phyloP scores from a whole-genome alignment of 2,329 filamentous ascomycete species.

The Hypoxylon rubiginosum region DNA sequence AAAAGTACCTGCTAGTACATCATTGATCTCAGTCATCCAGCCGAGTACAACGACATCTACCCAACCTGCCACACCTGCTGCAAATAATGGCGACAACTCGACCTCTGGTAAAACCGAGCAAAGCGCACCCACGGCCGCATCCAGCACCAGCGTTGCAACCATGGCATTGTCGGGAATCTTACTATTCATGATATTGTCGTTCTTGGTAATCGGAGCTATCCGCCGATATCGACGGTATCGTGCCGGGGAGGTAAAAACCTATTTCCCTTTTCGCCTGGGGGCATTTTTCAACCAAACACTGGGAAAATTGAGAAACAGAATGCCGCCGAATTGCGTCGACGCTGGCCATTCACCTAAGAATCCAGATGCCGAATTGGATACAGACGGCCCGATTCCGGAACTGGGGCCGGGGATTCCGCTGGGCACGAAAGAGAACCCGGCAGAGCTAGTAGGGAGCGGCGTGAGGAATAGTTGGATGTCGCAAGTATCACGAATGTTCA shows the following conservation, averaged over 20 bases:
- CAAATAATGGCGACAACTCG: background rate
- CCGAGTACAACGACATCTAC: background rate
- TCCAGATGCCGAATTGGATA: constrained; percentile 46
- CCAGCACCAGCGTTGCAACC: constrained; percentile 40
- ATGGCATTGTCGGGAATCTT: constrained; percentile 44
- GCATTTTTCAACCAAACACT: constrained; percentile 15
- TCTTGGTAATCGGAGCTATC: constrained; percentile 24
- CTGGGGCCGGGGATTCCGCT: constrained; percentile 36
- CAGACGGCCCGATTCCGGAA: constrained; percentile 45
- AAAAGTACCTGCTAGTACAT: background rate
- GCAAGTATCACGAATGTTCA: constrained; percentile 42
- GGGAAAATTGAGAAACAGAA: background rate
- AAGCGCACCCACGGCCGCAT: background rate
- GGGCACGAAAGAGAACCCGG: constrained; percentile 47
- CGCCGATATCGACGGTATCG: constrained; percentile 45
- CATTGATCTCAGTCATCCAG: background rate
- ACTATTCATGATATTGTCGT: constrained; percentile 39
- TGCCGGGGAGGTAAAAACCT: constrained; percentile 24
- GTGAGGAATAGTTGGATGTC: constrained; percentile 44
- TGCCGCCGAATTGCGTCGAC: background rate
- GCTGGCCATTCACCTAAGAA: background rate
- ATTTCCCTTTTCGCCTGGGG: constrained; percentile 20
- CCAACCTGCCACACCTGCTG: background rate
- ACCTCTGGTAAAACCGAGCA: background rate
- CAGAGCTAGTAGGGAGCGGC: constrained; percentile 40